Conservation (phyloP, 208 protist genomes). For the Acanthamoeba triangularis region DNA sequence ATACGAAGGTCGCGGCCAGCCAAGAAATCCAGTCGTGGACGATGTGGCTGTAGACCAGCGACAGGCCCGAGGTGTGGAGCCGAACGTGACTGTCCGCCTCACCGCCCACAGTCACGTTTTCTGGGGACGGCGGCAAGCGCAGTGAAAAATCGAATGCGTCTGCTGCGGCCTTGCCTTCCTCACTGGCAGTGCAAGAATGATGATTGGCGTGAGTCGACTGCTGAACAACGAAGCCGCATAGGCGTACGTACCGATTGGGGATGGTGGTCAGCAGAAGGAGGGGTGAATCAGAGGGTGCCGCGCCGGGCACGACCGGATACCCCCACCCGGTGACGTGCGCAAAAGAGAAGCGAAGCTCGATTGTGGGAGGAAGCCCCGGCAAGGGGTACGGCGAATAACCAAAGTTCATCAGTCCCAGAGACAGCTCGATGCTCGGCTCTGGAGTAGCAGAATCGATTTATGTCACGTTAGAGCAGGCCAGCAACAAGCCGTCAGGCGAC, state of each 20-base stretch:
- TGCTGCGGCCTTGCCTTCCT: not conserved
- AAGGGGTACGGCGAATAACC: not conserved
- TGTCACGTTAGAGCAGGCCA: too few species aligned
- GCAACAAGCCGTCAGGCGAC: not conserved
- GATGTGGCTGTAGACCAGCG: slow-evolving; percentile 58
- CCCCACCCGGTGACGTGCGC: slow-evolving; percentile 2
- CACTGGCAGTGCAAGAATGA: not conserved
- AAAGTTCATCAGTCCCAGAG: not conserved
- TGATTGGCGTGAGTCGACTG: not conserved
- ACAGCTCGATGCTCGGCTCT: slow-evolving; percentile 36
- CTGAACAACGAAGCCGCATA: not conserved
- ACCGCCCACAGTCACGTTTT: not conserved
- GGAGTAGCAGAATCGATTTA: not conserved
- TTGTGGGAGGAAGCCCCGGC: not conserved
- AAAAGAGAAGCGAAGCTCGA: not conserved
- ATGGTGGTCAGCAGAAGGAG: not conserved
- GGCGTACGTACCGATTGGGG: not conserved
- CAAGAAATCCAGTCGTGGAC: slow-evolving; percentile 46
- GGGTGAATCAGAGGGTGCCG: not conserved
- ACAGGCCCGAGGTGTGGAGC: slow-evolving; percentile 13
- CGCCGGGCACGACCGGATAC: not conserved
- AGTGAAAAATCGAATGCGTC: slow-evolving; percentile 1
- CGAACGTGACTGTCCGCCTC: not conserved
- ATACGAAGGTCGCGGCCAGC: not conserved
- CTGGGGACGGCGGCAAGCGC: not conserved